Conservation (phyloP, 768 basidiomycete genomes). For the Boletus tylopilopsis region DNA sequence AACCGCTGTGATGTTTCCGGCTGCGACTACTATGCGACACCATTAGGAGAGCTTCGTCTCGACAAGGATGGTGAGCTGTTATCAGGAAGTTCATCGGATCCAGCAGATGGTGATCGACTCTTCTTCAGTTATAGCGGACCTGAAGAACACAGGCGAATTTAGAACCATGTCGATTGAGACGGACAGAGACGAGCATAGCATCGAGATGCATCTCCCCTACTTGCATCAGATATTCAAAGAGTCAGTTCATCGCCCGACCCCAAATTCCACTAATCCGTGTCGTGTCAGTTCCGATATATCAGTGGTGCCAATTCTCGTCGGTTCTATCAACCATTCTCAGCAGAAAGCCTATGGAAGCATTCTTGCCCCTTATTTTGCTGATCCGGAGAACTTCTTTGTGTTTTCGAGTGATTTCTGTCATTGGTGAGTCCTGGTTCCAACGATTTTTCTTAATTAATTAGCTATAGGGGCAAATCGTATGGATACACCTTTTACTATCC, state of each 20-base stretch:
- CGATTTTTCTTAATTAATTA: neutral
- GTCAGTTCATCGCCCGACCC: constrained; percentile 37
- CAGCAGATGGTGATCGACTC: constrained; percentile 6
- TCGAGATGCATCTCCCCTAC: constrained; percentile 98
- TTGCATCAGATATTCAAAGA: constrained; percentile 80
- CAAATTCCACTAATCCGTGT: constrained; percentile 2
- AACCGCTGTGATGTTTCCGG: constrained; percentile 81
- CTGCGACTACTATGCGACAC: constrained; percentile 80
- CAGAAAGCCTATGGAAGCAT: constrained; percentile 66
- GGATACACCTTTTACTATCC: constrained; percentile 88
- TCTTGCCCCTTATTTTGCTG: constrained; percentile 75
- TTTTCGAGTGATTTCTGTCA: constrained; percentile 98
- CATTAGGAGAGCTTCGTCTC: constrained; percentile 76
- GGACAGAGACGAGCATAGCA: constrained; percentile 94
- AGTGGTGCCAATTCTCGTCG: constrained; percentile 90
- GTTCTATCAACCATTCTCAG: constrained; percentile 56
- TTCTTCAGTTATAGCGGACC: constrained; percentile 13
- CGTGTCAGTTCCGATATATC: constrained; percentile 60
- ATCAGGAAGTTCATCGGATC: neutral
- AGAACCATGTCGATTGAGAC: constrained; percentile 56
- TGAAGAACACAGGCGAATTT: constrained; percentile 44
- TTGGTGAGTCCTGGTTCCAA: constrained; percentile 53
- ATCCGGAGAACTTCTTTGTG: constrained; percentile 80
- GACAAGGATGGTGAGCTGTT: constrained; percentile 68
- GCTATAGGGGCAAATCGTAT: constrained; percentile 74